phyloP scores from a whole-genome alignment of 495 filamentous ascomycete species.

The Aspergillus cristatus region DNA sequence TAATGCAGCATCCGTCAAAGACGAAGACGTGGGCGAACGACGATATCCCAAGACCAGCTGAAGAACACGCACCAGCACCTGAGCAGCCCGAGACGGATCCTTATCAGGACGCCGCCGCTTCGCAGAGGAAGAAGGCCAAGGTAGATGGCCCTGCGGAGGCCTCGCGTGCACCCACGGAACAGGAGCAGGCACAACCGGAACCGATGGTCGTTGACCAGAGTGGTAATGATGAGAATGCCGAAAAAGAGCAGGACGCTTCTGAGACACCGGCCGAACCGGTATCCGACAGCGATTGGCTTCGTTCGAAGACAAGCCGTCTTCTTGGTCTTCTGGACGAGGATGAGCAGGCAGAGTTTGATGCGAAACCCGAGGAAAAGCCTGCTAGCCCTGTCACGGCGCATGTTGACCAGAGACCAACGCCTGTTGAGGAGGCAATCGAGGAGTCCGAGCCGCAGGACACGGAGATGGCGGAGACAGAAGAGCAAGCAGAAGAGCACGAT shows the following conservation, averaged over 20 bases:
- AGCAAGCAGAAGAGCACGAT: conserved; percentile 16
- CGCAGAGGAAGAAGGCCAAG: conserved; percentile 34
- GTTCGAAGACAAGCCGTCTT: conserved; percentile 83
- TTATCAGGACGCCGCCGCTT: conserved; percentile 13
- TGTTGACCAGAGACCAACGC: conserved; percentile 5
- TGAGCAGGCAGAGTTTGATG: conserved; percentile 29
- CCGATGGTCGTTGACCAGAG: conserved; percentile 19
- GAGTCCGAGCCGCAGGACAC: conserved; percentile 8
- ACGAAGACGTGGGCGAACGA: conserved; percentile 59
- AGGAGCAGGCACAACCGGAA: conserved; percentile 10
- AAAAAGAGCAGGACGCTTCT: conserved; percentile 14
- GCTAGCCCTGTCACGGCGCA: conserved; percentile 3
- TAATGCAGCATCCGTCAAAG: conserved; percentile 65
- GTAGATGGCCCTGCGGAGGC: conserved; percentile 11
- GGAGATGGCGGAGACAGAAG: conserved; percentile 1
- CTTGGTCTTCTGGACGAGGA: conserved; percentile 74
- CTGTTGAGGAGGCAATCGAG: conserved; percentile 2
- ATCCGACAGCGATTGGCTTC: conserved; percentile 81
- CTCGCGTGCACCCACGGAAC: conserved; percentile 1
- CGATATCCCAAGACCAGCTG: conserved; percentile 29
- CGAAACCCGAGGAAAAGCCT: conserved; percentile 3
- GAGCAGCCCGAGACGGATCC: conserved; percentile 17
- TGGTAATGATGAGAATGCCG: conserved; percentile 11
- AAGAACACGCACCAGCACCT: conserved; percentile 12
- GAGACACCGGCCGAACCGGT: conserved; percentile 17